A percentile compares a stretch with the other conserved stretches of the same genome.
Conservation (phyloP, 2,329 filamentous ascomycete species). For the Exophiala bonariae region DNA sequence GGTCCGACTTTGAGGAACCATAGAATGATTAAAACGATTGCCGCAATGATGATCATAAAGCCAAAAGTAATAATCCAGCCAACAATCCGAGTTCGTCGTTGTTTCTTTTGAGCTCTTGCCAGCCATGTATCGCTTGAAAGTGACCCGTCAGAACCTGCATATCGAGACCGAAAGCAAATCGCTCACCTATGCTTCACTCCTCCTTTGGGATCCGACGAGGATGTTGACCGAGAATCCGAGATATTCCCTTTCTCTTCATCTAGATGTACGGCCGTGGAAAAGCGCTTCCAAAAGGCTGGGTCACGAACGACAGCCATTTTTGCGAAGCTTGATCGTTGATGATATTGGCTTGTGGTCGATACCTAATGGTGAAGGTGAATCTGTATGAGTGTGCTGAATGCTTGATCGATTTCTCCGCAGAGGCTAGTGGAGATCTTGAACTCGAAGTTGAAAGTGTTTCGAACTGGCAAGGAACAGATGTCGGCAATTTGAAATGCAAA, state of each 20-base stretch:
- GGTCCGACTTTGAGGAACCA: slow-evolving; percentile 21
- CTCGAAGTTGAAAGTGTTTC: slow-evolving; percentile 6
- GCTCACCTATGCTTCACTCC: slow-evolving; percentile 28
- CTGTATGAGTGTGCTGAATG: neutral
- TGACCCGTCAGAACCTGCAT: neutral
- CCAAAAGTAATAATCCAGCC: slow-evolving; percentile 33
- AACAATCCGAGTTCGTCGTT: slow-evolving; percentile 48
- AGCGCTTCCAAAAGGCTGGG: slow-evolving; percentile 61
- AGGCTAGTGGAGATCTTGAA: slow-evolving; percentile 7
- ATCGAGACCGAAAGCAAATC: neutral
- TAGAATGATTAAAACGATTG: slow-evolving; percentile 19
- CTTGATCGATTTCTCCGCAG: neutral
- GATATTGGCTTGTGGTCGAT: neutral
- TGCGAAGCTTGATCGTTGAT: neutral
- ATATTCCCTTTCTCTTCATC: slow-evolving; percentile 46
- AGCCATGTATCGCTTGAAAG: slow-evolving; percentile 54
- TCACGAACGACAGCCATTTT: slow-evolving; percentile 55
- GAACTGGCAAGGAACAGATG: slow-evolving; percentile 1
- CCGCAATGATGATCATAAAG: slow-evolving; percentile 15
- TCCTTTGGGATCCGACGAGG: slow-evolving; percentile 11
- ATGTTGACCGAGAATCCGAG: slow-evolving; percentile 15
- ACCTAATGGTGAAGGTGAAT: slow-evolving; percentile 1
- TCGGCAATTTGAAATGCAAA: neutral
- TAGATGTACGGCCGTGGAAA: slow-evolving; percentile 57
- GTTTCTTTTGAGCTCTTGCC: slow-evolving; percentile 49